phyloP scores from a whole-genome alignment of 129 eudicot genomes.

The Mikania micrantha region DNA sequence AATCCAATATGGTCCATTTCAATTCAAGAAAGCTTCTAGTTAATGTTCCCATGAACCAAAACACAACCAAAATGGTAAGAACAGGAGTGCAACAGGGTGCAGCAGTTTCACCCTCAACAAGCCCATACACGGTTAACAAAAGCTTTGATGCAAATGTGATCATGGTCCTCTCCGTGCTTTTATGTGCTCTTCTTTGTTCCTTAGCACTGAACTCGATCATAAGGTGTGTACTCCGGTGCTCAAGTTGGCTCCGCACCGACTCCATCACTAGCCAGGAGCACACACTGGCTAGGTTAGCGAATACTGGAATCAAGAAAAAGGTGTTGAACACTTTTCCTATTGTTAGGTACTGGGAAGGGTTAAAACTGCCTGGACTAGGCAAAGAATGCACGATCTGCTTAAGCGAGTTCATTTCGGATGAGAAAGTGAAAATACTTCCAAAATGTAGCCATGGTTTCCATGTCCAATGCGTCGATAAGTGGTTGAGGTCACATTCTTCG shows the following conservation, averaged over 20 bases:
- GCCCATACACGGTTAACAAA: conserved; percentile 25
- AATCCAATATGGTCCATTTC: conserved; percentile 19
- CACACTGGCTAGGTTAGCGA: conserved; percentile 21
- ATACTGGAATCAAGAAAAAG: conserved; percentile 60
- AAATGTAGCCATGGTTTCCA: conserved; percentile 84
- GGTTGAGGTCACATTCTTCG: conserved; percentile 70
- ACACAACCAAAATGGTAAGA: conserved; percentile 2
- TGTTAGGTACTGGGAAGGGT: conserved; percentile 38
- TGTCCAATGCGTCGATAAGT: conserved; percentile 62
- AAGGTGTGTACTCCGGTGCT: conserved; percentile 60
- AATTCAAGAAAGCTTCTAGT: conserved; percentile 42
- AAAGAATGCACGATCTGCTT: conserved; percentile 71
- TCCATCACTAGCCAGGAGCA: not conserved
- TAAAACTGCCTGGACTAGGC: conserved; percentile 55
- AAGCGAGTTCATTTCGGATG: conserved; percentile 47
- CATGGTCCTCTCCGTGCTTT: conserved; percentile 69
- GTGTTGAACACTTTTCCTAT: conserved; percentile 60
- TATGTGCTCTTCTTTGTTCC: conserved; percentile 74
- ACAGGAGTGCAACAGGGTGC: not conserved
- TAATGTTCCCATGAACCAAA: conserved; percentile 17
- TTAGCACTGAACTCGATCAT: conserved; percentile 60
- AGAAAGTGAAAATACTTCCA: conserved; percentile 51
- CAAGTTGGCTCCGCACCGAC: conserved; percentile 25
- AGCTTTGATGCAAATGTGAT: conserved; percentile 70
- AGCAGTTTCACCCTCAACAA: conserved; percentile 10